Evolutionary conservation across 768 basidiomycete species (phyloP).

Genomic region (Mycena rosella): DNA sequence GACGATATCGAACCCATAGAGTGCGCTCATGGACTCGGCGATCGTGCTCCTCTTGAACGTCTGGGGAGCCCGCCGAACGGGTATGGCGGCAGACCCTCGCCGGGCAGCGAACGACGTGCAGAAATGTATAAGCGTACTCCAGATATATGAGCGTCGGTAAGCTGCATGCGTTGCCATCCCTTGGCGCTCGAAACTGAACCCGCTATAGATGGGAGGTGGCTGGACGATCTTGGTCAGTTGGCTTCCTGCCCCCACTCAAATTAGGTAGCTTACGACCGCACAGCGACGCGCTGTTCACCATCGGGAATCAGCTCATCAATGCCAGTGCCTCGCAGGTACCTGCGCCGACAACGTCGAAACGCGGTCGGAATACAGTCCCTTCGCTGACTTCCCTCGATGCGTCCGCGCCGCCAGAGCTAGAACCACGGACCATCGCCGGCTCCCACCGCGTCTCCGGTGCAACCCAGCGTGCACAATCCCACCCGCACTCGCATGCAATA

Average conservation of each 20-base stretch:
- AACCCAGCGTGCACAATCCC: background rate
- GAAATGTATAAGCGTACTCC: conserved; percentile 61
- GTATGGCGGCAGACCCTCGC: conserved; percentile 54
- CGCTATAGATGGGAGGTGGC: conserved; percentile 21
- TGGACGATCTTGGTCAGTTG: conserved; percentile 25
- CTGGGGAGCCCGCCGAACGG: conserved; percentile 61
- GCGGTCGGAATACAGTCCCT: background rate
- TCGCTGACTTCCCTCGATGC: background rate
- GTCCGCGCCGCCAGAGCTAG: background rate
- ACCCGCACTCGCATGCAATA: background rate
- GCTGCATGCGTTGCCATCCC: background rate
- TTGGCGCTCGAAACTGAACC: background rate
- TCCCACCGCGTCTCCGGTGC: background rate
- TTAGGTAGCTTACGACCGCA: background rate
- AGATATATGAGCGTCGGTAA: conserved; percentile 31
- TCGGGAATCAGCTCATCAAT: conserved; percentile 27
- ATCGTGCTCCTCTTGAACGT: conserved; percentile 64
- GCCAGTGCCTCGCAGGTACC: conserved; percentile 15
- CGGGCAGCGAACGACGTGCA: conserved; percentile 66
- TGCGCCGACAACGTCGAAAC: conserved; percentile 15
- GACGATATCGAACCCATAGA: conserved; percentile 24
- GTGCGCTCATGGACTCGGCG: conserved; percentile 54
- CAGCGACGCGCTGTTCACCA: conserved; percentile 28
- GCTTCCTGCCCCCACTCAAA: no score
- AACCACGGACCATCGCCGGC: conserved; percentile 9